These are phyloP conservation scores for Fraxinus latifolia DNA, from an alignment of 305 asterid species.

Conservation along the genomic window DNA sequence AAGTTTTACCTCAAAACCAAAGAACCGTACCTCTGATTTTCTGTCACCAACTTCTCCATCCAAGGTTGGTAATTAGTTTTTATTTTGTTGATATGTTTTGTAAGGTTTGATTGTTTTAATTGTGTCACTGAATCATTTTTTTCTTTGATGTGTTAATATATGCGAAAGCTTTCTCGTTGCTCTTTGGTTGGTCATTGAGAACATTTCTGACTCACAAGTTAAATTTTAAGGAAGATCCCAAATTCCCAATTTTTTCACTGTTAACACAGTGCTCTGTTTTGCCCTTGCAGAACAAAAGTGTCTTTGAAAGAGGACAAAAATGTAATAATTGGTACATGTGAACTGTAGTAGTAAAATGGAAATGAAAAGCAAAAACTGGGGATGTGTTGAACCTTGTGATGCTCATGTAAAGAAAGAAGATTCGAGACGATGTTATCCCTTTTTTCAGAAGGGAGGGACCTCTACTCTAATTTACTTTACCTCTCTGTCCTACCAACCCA, in stretches of 20 bases:
- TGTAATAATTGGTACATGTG: background rate
- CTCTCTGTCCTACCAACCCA: background rate
- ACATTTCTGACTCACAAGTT: constrained; percentile 21
- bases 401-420: background rate
- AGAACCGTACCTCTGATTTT: constrained; percentile 49
- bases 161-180: constrained; percentile 8
- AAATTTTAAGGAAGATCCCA: background rate
- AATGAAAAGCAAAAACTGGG: background rate
- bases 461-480: background rate
- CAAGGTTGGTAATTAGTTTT: constrained; percentile 50
- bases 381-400: background rate
- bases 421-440: background rate
- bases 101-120: constrained; percentile 15
- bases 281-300: background rate
- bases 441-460: background rate
- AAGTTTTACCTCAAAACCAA: constrained; percentile 78
- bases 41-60: constrained; percentile 66
- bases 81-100: constrained; percentile 13
- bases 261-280: background rate
- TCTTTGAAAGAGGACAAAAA: background rate
- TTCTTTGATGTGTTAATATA: constrained; percentile 18
- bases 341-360: background rate
- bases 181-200: constrained; percentile 6
- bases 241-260: background rate
- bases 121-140: background rate